Conservation (phyloP, 2,329 filamentous ascomycete genomes). For the Chaetomium strumarium region DNA sequence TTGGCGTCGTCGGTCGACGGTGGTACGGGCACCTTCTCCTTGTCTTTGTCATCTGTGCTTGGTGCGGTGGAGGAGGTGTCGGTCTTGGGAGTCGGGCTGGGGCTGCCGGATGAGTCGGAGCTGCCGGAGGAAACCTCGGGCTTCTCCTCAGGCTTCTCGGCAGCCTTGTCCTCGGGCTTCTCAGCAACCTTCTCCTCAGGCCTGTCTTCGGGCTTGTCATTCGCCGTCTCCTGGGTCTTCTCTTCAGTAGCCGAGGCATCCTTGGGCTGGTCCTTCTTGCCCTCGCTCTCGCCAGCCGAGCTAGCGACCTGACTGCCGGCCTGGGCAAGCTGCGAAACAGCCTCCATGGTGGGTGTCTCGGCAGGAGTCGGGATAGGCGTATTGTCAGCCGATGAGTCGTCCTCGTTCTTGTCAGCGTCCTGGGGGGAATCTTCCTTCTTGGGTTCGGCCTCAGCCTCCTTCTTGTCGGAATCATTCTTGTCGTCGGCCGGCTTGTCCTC, state of each 20-base stretch:
- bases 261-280: neutral
- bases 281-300: constrained; percentile 9
- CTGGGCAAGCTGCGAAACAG: constrained; percentile 12
- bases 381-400: constrained; percentile 16
- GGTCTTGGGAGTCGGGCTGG: constrained; percentile 28
- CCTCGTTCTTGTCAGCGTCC: constrained; percentile 12
- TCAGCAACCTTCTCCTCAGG: constrained; percentile 18
- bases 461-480: neutral
- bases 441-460: neutral
- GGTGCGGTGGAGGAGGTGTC: constrained; percentile 19
- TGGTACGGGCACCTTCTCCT: constrained; percentile 33
- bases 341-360: constrained; percentile 21
- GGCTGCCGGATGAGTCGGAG: constrained; percentile 26
- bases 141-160: constrained; percentile 18
- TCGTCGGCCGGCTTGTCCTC: neutral
- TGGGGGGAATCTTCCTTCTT: neutral
- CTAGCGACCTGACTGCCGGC: neutral
- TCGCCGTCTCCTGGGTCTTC: neutral
- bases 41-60: constrained; percentile 17
- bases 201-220: constrained; percentile 14
- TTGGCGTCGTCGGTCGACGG: constrained; percentile 13
- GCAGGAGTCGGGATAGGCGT: constrained; percentile 23
- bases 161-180: constrained; percentile 5
- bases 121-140: constrained; percentile 17
- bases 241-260: constrained; percentile 1